phyloP scores from a whole-genome alignment of 1,139 yeast genomes.

The Taphrina pruni region DNA sequence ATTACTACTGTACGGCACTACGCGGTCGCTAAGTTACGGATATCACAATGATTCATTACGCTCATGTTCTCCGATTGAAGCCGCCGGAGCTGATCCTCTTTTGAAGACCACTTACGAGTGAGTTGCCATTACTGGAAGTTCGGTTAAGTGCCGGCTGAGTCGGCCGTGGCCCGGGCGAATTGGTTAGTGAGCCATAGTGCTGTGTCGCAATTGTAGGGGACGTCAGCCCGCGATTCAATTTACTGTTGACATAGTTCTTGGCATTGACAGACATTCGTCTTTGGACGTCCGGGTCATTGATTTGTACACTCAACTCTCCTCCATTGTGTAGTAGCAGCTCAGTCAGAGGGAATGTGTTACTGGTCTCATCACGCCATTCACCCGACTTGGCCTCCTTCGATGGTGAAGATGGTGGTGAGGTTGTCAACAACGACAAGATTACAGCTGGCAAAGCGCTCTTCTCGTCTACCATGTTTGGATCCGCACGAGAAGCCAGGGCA shows the following conservation, averaged over 20 bases:
- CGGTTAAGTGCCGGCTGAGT: conserved; percentile 19
- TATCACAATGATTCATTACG: not conserved
- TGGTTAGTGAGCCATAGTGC: not conserved
- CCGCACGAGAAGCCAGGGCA: conserved; percentile 56
- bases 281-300: conserved; percentile 24
- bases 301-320: conserved; percentile 50
- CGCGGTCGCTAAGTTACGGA: not conserved
- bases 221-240: conserved; percentile 6
- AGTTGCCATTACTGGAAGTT: conserved; percentile 26
- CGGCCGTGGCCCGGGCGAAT: conserved; percentile 9
- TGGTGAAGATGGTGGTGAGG: conserved; percentile 35
- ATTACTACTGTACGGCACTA: not conserved
- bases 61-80: conserved; percentile 14
- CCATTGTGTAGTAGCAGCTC: conserved; percentile 78
- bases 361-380: conserved; percentile 45
- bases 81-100: conserved; percentile 35
- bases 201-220: not conserved
- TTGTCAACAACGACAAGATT: conserved; percentile 38
- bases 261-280: conserved; percentile 27
- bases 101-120: conserved; percentile 34
- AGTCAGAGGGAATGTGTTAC: conserved; percentile 64
- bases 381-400: conserved; percentile 38
- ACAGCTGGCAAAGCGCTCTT: conserved; percentile 33
- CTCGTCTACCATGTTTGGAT: conserved; percentile 49
- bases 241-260: conserved; percentile 13